phyloP scores from a whole-genome alignment of 179 eudicot genomes.

The Amaranthus tricolor region DNA sequence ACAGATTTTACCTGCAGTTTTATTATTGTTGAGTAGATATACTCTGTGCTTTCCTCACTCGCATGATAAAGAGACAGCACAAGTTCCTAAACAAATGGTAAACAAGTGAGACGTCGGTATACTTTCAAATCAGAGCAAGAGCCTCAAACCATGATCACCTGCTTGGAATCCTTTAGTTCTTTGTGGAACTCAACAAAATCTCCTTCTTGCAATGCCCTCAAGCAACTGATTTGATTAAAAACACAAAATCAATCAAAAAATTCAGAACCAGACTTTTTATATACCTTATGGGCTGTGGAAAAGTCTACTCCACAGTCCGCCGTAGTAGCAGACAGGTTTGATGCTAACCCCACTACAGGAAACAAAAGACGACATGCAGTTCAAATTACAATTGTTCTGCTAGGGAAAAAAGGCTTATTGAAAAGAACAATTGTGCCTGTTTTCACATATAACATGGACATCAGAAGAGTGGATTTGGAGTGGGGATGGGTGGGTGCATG shows the following conservation, averaged over 20 bases:
- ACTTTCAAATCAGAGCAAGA: constrained; percentile 1
- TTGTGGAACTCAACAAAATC: constrained; percentile 59
- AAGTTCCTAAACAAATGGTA: constrained; percentile 55
- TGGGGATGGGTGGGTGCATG: background rate
- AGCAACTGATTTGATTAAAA: constrained; percentile 52
- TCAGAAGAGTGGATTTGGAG: background rate
- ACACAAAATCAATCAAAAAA: constrained; percentile 8
- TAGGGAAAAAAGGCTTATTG: background rate
- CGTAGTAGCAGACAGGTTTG: background rate
- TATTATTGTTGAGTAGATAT: constrained; percentile 71
- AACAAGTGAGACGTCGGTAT: constrained; percentile 8
- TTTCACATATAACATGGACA: background rate
- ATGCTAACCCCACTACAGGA: background rate
- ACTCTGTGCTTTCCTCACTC: constrained; percentile 86
- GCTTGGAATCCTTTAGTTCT: constrained; percentile 64
- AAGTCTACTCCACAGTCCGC: background rate
- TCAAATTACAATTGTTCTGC: background rate
- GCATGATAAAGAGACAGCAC: constrained; percentile 67
- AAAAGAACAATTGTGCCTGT: background rate
- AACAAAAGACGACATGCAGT: background rate
- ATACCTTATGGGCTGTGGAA: background rate
- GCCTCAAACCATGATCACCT: constrained; percentile 43
- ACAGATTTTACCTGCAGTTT: constrained; percentile 78
- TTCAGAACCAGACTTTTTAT: background rate
- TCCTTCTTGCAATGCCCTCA: constrained; percentile 89